These are phyloP conservation scores for Geotrichum europaeum DNA, from an alignment of 1,139 yeast species.

Conservation along the genomic window DNA sequence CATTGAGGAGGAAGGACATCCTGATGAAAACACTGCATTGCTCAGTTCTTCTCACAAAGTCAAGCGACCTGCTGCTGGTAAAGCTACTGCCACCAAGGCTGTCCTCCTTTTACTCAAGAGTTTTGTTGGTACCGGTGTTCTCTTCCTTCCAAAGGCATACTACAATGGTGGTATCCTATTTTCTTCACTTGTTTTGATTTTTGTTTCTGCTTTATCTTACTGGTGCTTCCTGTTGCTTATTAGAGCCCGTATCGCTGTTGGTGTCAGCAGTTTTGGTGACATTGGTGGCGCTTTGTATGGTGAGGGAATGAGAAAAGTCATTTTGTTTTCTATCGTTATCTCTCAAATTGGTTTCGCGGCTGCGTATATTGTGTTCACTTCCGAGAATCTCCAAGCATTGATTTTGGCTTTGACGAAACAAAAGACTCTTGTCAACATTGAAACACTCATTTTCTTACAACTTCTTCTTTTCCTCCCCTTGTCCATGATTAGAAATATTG, in stretches of 20 bases:
- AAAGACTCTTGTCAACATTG: conserved; percentile 35
- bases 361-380: conserved; percentile 91
- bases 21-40: conserved; percentile 26
- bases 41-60: conserved; percentile 13
- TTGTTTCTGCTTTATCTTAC: conserved; percentile 72
- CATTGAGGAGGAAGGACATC: conserved; percentile 34
- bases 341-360: conserved; percentile 94
- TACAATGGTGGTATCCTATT: conserved; percentile 84
- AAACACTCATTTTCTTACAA: conserved; percentile 59
- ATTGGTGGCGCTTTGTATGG: conserved; percentile 76
- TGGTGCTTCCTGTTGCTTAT: conserved; percentile 81
- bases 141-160: conserved; percentile 86
- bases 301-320: conserved; percentile 56
- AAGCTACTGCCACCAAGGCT: conserved; percentile 59
- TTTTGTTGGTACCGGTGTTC: conserved; percentile 95
- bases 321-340: conserved; percentile 68
- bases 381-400: conserved; percentile 71
- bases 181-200: conserved; percentile 52
- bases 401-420: conserved; percentile 38
- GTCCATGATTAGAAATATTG: conserved; percentile 79
- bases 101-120: conserved; percentile 74
- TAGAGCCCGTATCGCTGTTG: conserved; percentile 50
- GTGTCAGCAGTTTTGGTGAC: conserved; percentile 81
- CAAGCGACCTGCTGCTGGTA: conserved; percentile 30
- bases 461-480: conserved; percentile 69